Evolutionary conservation across 78 protist species (phyloP), one percentile per base, ranked within the genome.

Genomic region (Trichosphaerium sp.): DNA sequence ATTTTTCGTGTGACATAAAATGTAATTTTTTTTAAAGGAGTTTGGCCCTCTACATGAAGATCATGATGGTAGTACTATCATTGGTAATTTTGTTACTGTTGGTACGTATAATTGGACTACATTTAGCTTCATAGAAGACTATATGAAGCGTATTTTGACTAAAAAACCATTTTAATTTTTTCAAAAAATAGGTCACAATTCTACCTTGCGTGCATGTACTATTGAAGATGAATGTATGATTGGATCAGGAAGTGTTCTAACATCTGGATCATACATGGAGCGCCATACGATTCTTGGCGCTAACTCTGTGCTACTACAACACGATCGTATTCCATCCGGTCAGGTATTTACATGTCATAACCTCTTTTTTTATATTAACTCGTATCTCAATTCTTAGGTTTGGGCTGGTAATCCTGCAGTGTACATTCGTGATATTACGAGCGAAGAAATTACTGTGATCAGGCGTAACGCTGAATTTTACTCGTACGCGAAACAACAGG

Each of bases 171-270:
- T n/a, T n/a, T n/a, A n/a, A n/a, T n/a, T n/a, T n/a, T n/a, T n/a
- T n/a, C n/a, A n/a, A n/a, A n/a, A n/a, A n/a, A n/a, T n/a, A n/a
- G 85, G 85, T 28, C 81, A 80, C 52, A 35, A 42, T 52, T 71
- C 77, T 58, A 43, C 74, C 15, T 60, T 80, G 23, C 78, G 76
- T 42, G 80, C 78, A 7, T 80, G 85, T 65, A 77, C 85, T 5
- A 65, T 80, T 47, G 85, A 80, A 40, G 79, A 80, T 48, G 43
- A 58, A 26, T 44, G 65, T 57, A 64, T 79, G 14, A 67, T 79
- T 47, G 85, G 85, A 56, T 69, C 63, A 57, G 80, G 80, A 21
- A 74, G 76, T 37, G 37, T 75, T 44, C 42, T 79, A 23, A 72
- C 55, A 18, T 34, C 48, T 40, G 79, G 78, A 14, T 44, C 80